Evolutionary conservation across 495 filamentous ascomycete genomes (phyloP), one percentile per base, ranked within the genome.

Genomic region (Xylaria acuta): DNA sequence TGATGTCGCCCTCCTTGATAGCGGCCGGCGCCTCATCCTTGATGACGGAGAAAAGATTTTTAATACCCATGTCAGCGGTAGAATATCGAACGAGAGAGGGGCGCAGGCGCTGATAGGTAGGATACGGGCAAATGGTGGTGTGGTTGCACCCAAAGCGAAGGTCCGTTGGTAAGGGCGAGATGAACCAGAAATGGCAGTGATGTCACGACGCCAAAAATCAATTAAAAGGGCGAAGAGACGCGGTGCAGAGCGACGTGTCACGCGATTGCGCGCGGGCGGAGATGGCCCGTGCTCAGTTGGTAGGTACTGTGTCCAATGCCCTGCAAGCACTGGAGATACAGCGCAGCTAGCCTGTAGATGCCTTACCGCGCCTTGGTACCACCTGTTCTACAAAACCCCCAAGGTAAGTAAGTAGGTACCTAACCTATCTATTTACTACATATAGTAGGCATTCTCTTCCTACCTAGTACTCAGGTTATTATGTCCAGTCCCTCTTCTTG

Each of bases 1-100:
- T 99, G 84, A 99, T 98, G 74, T 99, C 97, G 64, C 96, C 94
- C 70, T 92, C 89, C 80, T 97, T 97, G 85, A 97, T 88, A n/a
- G 96, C 92, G 85, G 94, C 93, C 32, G 95, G 94, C 69, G 92
- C 92, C 82, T 98, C 91, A 72, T 98, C 96, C 69, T 92, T 90
- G 83, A 99, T 94, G 77, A 99, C 88, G 72, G 91, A 88, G 82
- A 90, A 94, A 40, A 98, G 91, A 59, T 92, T 84, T 83, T 97
- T 98, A 76, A 98, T 98, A 86, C 95, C 95, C 95, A 98, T 98
- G 20, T 78, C 89, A 51, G 54, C 67, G 18, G 30, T 16, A 59
- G 4, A 3, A 40, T 58, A 32, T 65, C 6, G 49, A 47, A 45
- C 5, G 54, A 58, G 40, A 1, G n/a, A 18, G 43, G 30, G 18